Conservation (phyloP, 208 protist genomes). For the Vickermania spadyakhi region DNA sequence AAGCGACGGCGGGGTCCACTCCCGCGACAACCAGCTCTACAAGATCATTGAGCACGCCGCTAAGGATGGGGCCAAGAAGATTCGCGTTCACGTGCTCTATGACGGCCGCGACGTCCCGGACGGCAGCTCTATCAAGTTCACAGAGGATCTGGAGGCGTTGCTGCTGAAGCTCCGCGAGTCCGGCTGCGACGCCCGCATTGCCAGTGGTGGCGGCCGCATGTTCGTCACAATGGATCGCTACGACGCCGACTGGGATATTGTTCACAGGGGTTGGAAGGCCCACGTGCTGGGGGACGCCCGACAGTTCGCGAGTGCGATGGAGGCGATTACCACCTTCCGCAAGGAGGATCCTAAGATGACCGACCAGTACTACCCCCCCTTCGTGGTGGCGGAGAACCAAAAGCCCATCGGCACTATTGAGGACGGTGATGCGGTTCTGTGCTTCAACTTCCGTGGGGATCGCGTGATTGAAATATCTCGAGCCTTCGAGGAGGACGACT, state of each 20-base stretch:
- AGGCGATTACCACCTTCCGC: constrained; percentile 87
- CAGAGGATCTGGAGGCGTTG: constrained; percentile 82
- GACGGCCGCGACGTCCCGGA: constrained; percentile 94
- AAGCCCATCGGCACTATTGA: constrained; percentile 86
- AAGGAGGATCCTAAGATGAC: constrained; percentile 68
- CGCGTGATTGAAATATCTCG: constrained; percentile 92
- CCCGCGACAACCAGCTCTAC: constrained; percentile 87
- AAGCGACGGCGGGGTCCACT: constrained; percentile 93
- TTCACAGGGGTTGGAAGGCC: constrained; percentile 90
- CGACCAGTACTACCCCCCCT: constrained; percentile 93
- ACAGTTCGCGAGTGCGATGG: constrained; percentile 69
- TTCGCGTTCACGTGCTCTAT: constrained; percentile 90
- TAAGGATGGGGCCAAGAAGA: constrained; percentile 68
- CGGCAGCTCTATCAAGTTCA: constrained; percentile 87
- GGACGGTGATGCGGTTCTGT: constrained; percentile 91
- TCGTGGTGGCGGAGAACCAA: constrained; percentile 67
- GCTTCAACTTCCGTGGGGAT: constrained; percentile 94
- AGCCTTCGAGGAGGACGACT: constrained; percentile 90
- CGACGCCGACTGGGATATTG: constrained; percentile 93
- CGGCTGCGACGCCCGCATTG: constrained; percentile 85
- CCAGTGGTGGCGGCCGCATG: constrained; percentile 93
- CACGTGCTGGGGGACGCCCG: constrained; percentile 91
- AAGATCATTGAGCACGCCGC: constrained; percentile 82
- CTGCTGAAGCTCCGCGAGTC: constrained; percentile 57
- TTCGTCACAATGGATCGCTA: constrained; percentile 95